Conservation (phyloP, 163 green algal species). For the Scenedesmus sp. region DNA sequence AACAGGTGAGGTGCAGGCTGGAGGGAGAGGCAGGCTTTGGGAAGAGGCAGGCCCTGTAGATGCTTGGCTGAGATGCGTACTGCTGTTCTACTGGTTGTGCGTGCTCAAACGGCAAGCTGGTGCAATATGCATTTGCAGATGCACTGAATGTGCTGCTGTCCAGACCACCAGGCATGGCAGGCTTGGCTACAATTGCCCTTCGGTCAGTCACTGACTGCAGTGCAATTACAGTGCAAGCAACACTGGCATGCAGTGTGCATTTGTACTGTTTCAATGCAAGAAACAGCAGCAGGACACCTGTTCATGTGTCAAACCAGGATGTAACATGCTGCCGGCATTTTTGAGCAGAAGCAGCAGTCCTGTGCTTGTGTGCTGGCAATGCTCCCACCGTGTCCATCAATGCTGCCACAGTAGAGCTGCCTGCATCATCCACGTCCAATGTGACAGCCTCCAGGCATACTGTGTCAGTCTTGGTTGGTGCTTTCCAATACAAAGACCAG, state of each 20-base stretch:
- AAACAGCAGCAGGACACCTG: background rate
- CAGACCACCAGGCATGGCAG: too few relatives aligned
- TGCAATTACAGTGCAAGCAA: background rate
- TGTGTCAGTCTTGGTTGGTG: slow-evolving; percentile 83
- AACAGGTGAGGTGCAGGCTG: too few relatives aligned
- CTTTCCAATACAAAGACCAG: slow-evolving; percentile 93
- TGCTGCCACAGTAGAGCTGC: slow-evolving; percentile 35
- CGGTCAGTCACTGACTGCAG: too few relatives aligned
- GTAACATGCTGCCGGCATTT: background rate
- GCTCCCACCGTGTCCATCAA: slow-evolving; percentile 37
- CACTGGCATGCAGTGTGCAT: background rate
- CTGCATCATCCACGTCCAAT: slow-evolving; percentile 56
- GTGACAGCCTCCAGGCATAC: slow-evolving; percentile 65
- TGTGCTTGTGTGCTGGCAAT: background rate
- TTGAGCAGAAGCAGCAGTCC: background rate
- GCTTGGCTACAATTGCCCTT: too few relatives aligned
- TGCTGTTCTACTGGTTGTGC: background rate
- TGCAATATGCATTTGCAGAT: background rate
- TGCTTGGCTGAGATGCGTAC: too few relatives aligned
- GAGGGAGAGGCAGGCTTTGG: background rate
- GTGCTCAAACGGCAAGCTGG: background rate
- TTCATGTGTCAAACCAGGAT: too few relatives aligned
- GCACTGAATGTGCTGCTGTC: too few relatives aligned
- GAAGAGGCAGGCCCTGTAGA: background rate
- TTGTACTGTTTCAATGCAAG: background rate